phyloP scores from a whole-genome alignment of 805 yeast species.

The Priceomyces castillae region DNA sequence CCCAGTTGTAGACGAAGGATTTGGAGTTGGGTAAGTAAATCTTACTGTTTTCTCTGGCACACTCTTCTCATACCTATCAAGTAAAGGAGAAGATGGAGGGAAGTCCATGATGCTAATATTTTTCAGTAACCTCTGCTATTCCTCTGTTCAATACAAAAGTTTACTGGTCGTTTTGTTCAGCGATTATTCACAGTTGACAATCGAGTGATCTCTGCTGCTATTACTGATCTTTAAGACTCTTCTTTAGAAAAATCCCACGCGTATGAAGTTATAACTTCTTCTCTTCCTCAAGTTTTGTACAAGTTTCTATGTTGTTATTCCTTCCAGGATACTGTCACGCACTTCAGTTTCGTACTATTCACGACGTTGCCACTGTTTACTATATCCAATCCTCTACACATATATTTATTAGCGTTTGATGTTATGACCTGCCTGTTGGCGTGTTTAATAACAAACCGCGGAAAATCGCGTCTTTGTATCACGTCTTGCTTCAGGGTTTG shows the following conservation, averaged over 20 bases:
- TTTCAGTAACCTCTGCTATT: not conserved
- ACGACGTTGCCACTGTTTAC: not conserved
- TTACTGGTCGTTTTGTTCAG: too few relatives aligned
- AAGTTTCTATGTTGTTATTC: not conserved
- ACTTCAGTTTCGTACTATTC: not conserved
- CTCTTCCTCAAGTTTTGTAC: not conserved
- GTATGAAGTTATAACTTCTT: not conserved
- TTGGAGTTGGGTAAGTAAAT: conserved; percentile 60
- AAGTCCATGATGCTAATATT: conserved; percentile 24
- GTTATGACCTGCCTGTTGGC: not conserved
- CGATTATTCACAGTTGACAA: too few relatives aligned
- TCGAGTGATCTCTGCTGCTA: not conserved
- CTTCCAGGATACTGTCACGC: not conserved
- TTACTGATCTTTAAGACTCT: not conserved
- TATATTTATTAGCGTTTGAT: not conserved
- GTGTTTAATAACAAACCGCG: not conserved
- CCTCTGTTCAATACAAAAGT: too few relatives aligned
- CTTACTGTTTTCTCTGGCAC: conserved; percentile 15
- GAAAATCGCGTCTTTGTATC: conserved; percentile 1
- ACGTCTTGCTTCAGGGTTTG: not conserved
- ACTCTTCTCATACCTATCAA: conserved; percentile 18
- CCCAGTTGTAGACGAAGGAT: conserved; percentile 54
- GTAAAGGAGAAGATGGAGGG: conserved; percentile 54
- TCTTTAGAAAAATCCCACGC: too few relatives aligned
- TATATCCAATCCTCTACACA: not conserved